A percentile compares a stretch with the other conserved stretches of the same genome.
phyloP scores from a whole-genome alignment of 2,329 filamentous ascomycete species.

The Rachicladosporium sp. region DNA sequence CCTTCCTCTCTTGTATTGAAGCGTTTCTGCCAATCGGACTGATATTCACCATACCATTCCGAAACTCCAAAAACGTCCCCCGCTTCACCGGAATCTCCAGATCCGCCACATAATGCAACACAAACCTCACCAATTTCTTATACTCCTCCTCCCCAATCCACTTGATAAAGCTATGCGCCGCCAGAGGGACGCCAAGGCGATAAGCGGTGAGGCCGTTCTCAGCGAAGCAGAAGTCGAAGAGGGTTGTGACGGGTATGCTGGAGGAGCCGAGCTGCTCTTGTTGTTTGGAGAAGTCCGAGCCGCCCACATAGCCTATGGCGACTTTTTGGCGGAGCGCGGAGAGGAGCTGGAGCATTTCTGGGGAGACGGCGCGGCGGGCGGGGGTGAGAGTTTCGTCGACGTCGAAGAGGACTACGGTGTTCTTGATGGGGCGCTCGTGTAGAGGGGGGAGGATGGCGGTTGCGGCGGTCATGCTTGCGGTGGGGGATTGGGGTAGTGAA shows the following conservation, averaged over 20 bases:
- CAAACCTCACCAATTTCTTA: slow-evolving; percentile 64
- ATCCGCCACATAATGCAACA: slow-evolving; percentile 73
- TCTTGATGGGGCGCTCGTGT: slow-evolving; percentile 72
- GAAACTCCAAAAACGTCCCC: slow-evolving; percentile 77
- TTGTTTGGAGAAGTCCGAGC: slow-evolving; percentile 84
- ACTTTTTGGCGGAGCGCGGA: slow-evolving; percentile 71
- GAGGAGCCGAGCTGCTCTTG: slow-evolving; percentile 81
- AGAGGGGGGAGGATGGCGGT: slow-evolving; percentile 55
- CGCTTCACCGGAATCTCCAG: slow-evolving; percentile 72
- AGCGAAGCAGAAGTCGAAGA: slow-evolving; percentile 96
- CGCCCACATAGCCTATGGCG: slow-evolving; percentile 84
- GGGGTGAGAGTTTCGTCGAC: slow-evolving; percentile 87
- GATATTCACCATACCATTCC: slow-evolving; percentile 85
- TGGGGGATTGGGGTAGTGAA: slow-evolving; percentile 7
- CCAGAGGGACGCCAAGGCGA: slow-evolving; percentile 65
- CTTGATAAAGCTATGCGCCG: slow-evolving; percentile 75
- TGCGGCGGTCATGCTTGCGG: slow-evolving; percentile 28
- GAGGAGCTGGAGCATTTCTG: slow-evolving; percentile 75
- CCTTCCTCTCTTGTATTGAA: slow-evolving; percentile 62
- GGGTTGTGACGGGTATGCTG: slow-evolving; percentile 56
- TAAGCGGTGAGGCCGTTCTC: slow-evolving; percentile 93
- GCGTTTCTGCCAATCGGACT: slow-evolving; percentile 80
- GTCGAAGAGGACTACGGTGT: slow-evolving; percentile 92
- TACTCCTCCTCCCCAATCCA: slow-evolving; percentile 82
- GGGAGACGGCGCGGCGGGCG: slow-evolving; percentile 58